Base-by-base conservation (phyloP, 768 basidiomycete species). In the Saitozyma podzolica region DNA sequence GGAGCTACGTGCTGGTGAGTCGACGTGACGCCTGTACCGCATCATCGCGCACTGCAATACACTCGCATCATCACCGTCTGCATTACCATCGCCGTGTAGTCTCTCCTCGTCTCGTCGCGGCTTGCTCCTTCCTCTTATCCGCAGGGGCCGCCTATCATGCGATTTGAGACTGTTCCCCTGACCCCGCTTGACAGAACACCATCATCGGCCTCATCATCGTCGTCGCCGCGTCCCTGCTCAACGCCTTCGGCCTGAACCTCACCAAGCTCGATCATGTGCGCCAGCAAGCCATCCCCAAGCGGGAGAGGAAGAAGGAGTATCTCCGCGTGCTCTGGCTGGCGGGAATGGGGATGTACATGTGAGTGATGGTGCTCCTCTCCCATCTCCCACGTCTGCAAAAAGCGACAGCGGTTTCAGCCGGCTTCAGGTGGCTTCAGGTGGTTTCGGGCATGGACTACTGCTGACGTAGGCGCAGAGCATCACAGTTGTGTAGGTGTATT, bases 311-410 rank as follows among this genome's bases (percentile, higher is more conserved):
- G 72, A 85, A 83, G 64, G 91, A 92, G 76, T 95, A 86, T 85
- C 80, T 88, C 79, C 84, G 94, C 41, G 90, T 91, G 0, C 80
- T 93, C 69, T 95, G 94, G 92, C 82, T 94, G 7, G 83, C 92
- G 5, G 93, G 93, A 65, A 96, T 96, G 63, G 73, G 89, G 14
- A 84, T 93, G n/a, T 98, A 98, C 80, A 92, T 96, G 90, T 90
- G 65, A 65, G 87, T 81, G 10, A 20, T 54, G 61, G 29, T 48
- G n/a, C 45, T 11, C 3, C 2, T 47, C 6, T 47, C 3, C 2
- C 2, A 2, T 17, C 45, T 6, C 13, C n/a, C 45, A 47, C 45
- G n/a, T 13, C 13, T 47, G n/a, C 45, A 2, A 6, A 13, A 47
- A 47, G 45, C 45, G 45, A 47, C 9, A 4, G 16, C 11, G n/a